Evolutionary conservation across 345 rosid species (phyloP).

Genomic region (Cardamine resedifolia): DNA sequence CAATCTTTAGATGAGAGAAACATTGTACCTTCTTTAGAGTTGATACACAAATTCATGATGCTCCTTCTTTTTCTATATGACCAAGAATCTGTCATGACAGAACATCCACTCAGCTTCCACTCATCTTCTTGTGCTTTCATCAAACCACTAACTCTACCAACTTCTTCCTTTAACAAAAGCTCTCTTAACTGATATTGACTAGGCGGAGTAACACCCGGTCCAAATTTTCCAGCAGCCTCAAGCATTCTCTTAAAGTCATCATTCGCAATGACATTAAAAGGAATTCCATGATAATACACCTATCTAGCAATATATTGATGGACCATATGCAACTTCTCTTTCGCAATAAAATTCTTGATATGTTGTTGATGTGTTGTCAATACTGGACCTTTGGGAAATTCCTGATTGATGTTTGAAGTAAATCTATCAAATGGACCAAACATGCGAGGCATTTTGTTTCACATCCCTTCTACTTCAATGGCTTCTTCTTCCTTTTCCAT

Average conservation of each 20-base stretch:
- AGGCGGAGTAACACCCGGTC: neutral
- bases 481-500: neutral
- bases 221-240: neutral
- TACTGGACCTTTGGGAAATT: neutral
- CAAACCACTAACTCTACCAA: neutral
- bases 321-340: neutral
- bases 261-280: neutral
- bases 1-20: neutral
- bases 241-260: constrained; percentile 8
- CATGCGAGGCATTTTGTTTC: neutral
- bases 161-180: neutral
- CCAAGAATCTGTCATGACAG: too few species aligned
- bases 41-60: too few species aligned
- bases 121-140: neutral
- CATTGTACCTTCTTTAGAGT: neutral
- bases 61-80: too few species aligned
- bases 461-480: neutral
- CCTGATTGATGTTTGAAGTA: neutral
- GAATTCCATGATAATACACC: neutral
- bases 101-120: too few species aligned
- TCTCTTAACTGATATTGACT: neutral
- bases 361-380: neutral
- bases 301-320: neutral
- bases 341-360: neutral
- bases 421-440: neutral